Conservation (phyloP, 1,284 basidiomycete species). For the Inonotus hispidus region DNA sequence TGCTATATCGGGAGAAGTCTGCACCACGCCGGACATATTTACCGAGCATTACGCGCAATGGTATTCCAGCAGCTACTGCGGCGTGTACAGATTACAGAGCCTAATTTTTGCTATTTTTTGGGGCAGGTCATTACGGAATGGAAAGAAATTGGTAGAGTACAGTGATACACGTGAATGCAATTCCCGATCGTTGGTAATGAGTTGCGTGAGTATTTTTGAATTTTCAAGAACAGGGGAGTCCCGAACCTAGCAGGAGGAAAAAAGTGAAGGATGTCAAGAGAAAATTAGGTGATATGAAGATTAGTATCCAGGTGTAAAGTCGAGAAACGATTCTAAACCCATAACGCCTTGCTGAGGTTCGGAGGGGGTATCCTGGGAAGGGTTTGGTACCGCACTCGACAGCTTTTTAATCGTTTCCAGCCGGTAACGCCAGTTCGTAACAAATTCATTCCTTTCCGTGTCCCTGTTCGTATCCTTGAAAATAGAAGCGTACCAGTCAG, state of each 20-base stretch:
- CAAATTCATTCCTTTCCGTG: constrained; percentile 68
- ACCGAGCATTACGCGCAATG: neutral
- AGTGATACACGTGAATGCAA: neutral
- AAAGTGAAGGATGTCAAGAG: neutral
- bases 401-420: constrained; percentile 74
- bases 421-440: constrained; percentile 85
- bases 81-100: neutral
- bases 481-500: constrained; percentile 85
- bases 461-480: constrained; percentile 73
- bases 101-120: neutral
- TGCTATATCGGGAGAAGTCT: too few species aligned
- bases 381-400: constrained; percentile 30
- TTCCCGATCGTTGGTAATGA: neutral
- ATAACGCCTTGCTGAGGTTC: constrained; percentile 27
- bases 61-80: neutral
- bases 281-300: neutral
- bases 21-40: too few species aligned
- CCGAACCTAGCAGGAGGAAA: neutral
- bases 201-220: neutral
- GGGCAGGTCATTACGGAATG: neutral
- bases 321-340: constrained; percentile 33
- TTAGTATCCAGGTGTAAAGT: constrained; percentile 36
- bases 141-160: neutral
- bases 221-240: neutral
- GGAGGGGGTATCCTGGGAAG: constrained; percentile 19